These are phyloP conservation scores for Starmerella stigmatis DNA, from an alignment of 805 yeast genomes.

Conservation along the genomic window DNA sequence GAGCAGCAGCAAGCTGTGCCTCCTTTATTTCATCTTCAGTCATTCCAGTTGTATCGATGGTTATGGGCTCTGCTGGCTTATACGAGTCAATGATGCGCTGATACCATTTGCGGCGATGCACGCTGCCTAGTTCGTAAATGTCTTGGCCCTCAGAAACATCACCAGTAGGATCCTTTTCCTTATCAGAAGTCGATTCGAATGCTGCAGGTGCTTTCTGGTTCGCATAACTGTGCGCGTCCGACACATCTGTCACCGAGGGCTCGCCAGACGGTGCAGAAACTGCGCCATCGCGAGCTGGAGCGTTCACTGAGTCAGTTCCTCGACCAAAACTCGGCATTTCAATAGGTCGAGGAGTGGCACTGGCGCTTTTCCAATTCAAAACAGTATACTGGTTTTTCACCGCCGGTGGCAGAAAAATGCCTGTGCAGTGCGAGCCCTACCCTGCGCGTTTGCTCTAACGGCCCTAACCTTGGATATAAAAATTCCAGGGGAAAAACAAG, in stretches of 20 bases:
- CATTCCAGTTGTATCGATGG: slow-evolving; percentile 24
- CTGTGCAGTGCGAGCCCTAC: no score
- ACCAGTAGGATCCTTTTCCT: neutral
- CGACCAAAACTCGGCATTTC: slow-evolving; percentile 1
- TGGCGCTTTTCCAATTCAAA: neutral
- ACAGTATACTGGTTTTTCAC: neutral
- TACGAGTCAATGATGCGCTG: slow-evolving; percentile 17
- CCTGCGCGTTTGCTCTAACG: no score
- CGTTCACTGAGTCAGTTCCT: neutral
- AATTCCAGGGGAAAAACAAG: no score
- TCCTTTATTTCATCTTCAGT: slow-evolving; percentile 20
- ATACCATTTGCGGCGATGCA: neutral
- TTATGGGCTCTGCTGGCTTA: slow-evolving; percentile 19
- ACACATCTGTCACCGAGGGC: no score
- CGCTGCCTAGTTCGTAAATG: neutral
- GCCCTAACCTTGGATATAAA: no score
- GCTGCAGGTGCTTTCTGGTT: no score
- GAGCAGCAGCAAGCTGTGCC: slow-evolving; percentile 17
- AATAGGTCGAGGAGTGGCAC: neutral
- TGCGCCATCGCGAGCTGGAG: neutral
- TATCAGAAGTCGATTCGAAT: neutral
- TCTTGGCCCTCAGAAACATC: neutral
- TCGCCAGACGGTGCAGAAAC: neutral
- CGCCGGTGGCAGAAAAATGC: neutral
- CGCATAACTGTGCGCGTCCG: no score